Conservation (phyloP, 2,329 filamentous ascomycete genomes). For the Alternaria sp. region DNA sequence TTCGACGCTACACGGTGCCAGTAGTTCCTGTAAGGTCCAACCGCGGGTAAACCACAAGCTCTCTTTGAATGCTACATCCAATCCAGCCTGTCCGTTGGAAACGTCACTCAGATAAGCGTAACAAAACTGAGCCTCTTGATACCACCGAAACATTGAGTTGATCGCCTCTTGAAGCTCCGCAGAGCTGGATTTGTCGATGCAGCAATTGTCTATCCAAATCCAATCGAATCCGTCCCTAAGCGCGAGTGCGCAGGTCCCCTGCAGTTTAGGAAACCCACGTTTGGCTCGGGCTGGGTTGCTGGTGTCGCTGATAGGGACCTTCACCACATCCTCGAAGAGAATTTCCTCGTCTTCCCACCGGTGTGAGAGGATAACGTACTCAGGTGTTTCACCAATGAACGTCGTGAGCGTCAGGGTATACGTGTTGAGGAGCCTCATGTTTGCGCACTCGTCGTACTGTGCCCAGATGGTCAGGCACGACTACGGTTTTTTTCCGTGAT, state of each 20-base stretch:
- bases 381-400: conserved; percentile 1
- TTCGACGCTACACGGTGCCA: conserved; percentile 5
- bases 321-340: conserved; percentile 8
- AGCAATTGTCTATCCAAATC: conserved; percentile 23
- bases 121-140: conserved; percentile 9
- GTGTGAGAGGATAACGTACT: conserved; percentile 24
- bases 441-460: neutral
- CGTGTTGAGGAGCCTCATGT: neutral
- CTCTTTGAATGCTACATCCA: neutral
- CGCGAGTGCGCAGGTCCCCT: neutral
- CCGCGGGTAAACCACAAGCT: neutral
- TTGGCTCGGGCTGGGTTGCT: neutral
- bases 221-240: neutral
- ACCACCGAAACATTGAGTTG: conserved; percentile 24
- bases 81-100: neutral
- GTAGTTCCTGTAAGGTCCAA: conserved; percentile 9
- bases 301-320: neutral
- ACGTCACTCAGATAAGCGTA: conserved; percentile 10
- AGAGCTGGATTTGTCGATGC: conserved; percentile 22
- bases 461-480: no score
- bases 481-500: no score
- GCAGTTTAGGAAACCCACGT: neutral
- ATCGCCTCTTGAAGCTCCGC: conserved; percentile 20
- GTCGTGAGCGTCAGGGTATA: neutral
- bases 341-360: conserved; percentile 17